Evolutionary conservation across 257 asterid species (phyloP).

Genomic region (Solanum arcanum): DNA sequence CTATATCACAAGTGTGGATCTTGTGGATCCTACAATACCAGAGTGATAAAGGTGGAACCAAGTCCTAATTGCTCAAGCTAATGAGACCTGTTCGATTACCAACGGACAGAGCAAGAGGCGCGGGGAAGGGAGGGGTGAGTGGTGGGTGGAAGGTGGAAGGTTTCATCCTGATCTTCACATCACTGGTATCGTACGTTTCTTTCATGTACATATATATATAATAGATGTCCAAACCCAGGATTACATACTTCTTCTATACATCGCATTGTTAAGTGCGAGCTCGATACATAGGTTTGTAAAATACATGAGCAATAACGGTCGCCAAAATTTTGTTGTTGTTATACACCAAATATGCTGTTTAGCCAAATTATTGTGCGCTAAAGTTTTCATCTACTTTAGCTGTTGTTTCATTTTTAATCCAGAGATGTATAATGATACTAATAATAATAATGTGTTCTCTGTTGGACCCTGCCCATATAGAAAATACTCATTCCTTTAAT

Average conservation of each 20-base stretch:
- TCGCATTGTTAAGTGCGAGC: not conserved
- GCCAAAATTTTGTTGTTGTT: not conserved
- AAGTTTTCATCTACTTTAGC: not conserved
- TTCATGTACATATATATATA: not conserved
- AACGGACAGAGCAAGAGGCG: not conserved
- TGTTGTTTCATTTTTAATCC: not conserved
- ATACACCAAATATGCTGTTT: not conserved
- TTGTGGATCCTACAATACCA: slow-evolving; percentile 80
- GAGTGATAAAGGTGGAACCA: slow-evolving; percentile 77
- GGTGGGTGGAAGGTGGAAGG: not conserved
- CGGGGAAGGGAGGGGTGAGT: no score
- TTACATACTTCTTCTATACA: not conserved
- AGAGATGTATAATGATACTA: no score
- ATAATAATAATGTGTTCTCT: no score
- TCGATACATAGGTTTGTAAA: not conserved
- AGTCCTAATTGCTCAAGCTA: slow-evolving; percentile 46
- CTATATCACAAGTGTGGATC: slow-evolving; percentile 79
- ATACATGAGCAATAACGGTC: not conserved
- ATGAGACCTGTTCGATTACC: not conserved
- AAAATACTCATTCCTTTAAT: no score
- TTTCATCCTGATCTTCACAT: not conserved
- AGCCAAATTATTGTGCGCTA: not conserved
- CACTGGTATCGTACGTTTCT: not conserved
- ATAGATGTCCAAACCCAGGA: not conserved
- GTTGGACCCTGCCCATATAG: no score